phyloP scores from a whole-genome alignment of 139 green algal genomes.

The Coelastrella sp. region DNA sequence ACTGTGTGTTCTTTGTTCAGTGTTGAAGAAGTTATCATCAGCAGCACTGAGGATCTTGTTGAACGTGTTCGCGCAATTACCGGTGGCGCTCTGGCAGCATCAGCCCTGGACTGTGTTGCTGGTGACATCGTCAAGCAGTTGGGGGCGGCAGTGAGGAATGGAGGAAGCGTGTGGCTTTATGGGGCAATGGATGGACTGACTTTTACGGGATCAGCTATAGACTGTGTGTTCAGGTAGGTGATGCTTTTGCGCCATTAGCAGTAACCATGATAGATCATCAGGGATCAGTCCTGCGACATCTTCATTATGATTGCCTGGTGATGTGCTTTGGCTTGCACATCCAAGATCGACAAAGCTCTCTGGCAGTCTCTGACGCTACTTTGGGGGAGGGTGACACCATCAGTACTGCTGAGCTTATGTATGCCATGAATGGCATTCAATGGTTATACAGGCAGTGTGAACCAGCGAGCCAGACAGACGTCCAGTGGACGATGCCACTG shows the following conservation, averaged over 20 bases:
- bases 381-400: too few relatives aligned
- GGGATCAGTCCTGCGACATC: neutral
- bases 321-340: too few relatives aligned
- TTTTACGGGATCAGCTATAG: conserved; percentile 7
- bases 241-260: neutral
- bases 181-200: conserved; percentile 33
- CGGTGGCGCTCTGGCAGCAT: neutral
- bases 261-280: neutral
- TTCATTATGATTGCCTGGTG: neutral
- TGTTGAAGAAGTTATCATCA: conserved; percentile 42
- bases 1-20: neutral
- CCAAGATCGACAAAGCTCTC: too few relatives aligned
- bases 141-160: conserved; percentile 11
- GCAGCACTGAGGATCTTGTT: neutral
- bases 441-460: too few relatives aligned
- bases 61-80: conserved; percentile 38
- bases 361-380: too few relatives aligned
- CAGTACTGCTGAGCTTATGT: too few relatives aligned
- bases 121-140: conserved; percentile 12
- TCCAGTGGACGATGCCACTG: too few relatives aligned
- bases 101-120: conserved; percentile 33
- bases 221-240: conserved; percentile 37
- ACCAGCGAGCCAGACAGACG: too few relatives aligned
- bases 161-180: conserved; percentile 43
- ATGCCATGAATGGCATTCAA: too few relatives aligned